Evolutionary conservation across 192 early-diverging fungal genomes (phyloP), one percentile per base, ranked within the genome.

Genomic region (Backusella luteola): DNA sequence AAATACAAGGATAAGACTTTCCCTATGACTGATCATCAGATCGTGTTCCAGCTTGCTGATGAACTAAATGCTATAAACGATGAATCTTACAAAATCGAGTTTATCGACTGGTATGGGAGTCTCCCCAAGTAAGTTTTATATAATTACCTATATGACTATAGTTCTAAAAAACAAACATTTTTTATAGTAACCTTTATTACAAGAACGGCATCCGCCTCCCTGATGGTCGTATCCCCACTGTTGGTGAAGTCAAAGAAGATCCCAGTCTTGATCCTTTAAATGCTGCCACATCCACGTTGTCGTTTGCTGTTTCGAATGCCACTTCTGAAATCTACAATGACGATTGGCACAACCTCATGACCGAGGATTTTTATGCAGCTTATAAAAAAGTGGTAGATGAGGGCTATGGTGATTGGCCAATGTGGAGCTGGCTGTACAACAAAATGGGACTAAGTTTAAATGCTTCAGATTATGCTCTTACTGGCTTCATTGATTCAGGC

Each of bases 111-210:
- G 56, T 71, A 74, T 1, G 41, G 49, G 4, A 41, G 38, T n/a
- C n/a, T n/a, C n/a, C n/a, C n/a, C 17, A 74, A 81, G 80, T 81
- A 74, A 66, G 73, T 75, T 38, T 42, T 74, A 39, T n/a, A n/a
- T n/a, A n/a, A n/a, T n/a, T n/a, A n/a, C n/a, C n/a, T n/a, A n/a
- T n/a, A n/a, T n/a, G n/a, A n/a, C n/a, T n/a, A n/a, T n/a, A n/a
- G n/a, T n/a, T n/a, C n/a, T n/a, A n/a, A n/a, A n/a, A n/a, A n/a
- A n/a, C n/a, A n/a, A n/a, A n/a, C n/a, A n/a, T n/a, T n/a, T n/a
- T n/a, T n/a, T n/a, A n/a, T n/a, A n/a, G 76, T 34, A 73, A 77
- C n/a, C 34, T 73, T 39, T 52, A 36, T 6, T 77, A 77, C 38
- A 44, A 41, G 2, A 66, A 77, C 7, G 76, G 76, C 9, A 32